Evolutionary conservation across 495 filamentous ascomycete species (phyloP), one percentile per base, ranked within the genome.

Genomic region (Annulohypoxylon maeteangense): DNA sequence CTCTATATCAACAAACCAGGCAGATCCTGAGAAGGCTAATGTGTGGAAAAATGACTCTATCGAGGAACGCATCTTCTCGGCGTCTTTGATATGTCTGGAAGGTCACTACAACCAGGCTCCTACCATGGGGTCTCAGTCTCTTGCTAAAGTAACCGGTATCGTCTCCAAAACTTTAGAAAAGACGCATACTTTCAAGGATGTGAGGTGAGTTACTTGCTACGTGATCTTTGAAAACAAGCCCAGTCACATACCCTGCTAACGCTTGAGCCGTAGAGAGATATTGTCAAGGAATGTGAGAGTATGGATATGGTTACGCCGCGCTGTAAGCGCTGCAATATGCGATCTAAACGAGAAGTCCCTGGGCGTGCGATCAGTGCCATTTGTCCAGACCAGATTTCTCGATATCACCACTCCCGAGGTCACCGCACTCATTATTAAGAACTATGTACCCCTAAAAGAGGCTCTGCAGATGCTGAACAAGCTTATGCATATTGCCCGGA

Each of bases 401-500:
- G 88, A 80, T 79, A 85, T 80, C 78, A 90, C 75, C 60, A 86
- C 78, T 54, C 83, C 79, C 73, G 88, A 82, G 82, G 86, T 78
- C 80, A 90, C 90, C 5, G 86, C 89, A 31, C 80, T 95, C n/a
- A 96, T 97, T 68, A 89, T 91, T 29, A 88, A 88, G 72, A 92
- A 95, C 74, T 91, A 93, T 68, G 84, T 86, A 18, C 86, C 85
- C 7, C 81, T 97, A 53, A 89, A 92, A 72, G 91, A 92, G 67
- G 93, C 97, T 74, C 84, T 98, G 40, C 90, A 93, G 75, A 86
- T 92, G 53, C 80, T 97, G 20, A 94, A 95, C 81, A 93, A 93
- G 80, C 78, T 97, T 14, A 90, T 94, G 76, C 88, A 91, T 29
- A 93, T 97, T 74, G 91, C 91, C 11, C 85, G 94, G 55, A 97